Conservation (phyloP, 495 filamentous ascomycete genomes). For the Chaetomium cochliodes region DNA sequence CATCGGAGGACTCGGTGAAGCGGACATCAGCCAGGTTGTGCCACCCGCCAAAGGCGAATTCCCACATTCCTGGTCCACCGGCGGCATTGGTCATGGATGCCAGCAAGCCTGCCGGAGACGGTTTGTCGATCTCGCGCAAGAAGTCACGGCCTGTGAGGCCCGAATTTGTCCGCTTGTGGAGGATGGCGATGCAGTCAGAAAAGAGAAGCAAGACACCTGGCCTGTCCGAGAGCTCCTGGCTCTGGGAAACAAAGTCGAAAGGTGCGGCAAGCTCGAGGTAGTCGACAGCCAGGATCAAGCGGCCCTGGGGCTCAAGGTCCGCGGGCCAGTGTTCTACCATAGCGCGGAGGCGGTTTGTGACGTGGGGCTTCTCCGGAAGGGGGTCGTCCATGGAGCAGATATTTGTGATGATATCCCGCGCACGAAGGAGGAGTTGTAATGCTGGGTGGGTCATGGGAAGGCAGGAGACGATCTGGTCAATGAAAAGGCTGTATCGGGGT, state of each 20-base stretch:
- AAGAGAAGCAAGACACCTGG: constrained; percentile 79
- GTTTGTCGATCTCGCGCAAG: constrained; percentile 77
- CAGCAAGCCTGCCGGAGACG: constrained; percentile 57
- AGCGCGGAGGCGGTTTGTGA: constrained; percentile 68
- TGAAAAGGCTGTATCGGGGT: constrained; percentile 90
- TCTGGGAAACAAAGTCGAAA: constrained; percentile 43
- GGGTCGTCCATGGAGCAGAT: constrained; percentile 86
- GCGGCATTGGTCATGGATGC: constrained; percentile 56
- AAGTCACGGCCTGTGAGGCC: constrained; percentile 72
- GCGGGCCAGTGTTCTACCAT: constrained; percentile 79
- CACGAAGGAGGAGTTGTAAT: constrained; percentile 73
- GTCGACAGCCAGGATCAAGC: constrained; percentile 82
- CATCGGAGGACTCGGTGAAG: constrained; percentile 74
- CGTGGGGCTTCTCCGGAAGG: constrained; percentile 63
- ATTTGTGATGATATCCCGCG: constrained; percentile 85
- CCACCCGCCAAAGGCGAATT: constrained; percentile 72
- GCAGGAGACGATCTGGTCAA: constrained; percentile 86
- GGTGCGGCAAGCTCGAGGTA: constrained; percentile 74
- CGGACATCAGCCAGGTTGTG: constrained; percentile 67
- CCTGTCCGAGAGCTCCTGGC: constrained; percentile 37
- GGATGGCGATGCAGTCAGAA: constrained; percentile 72
- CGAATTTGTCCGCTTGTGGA: constrained; percentile 62
- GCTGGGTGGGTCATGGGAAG: constrained; percentile 83
- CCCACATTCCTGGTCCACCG: constrained; percentile 51
- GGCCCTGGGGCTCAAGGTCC: constrained; percentile 67